A percentile compares a stretch with the other conserved stretches of the same genome.
Conservation (phyloP, 177 flowering plant genomes). For the Vitis hybrid region DNA sequence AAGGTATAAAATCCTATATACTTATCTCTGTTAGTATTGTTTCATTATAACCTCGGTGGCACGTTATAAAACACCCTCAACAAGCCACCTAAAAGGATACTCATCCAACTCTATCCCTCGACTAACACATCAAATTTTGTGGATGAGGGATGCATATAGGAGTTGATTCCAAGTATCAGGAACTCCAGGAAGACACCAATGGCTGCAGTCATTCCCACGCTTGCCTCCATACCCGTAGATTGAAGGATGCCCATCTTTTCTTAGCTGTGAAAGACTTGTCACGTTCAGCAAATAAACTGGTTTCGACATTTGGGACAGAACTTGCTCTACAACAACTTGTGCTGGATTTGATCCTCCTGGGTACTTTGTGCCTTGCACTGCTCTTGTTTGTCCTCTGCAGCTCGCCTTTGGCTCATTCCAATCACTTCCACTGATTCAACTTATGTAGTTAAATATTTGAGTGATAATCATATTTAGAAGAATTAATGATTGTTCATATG, state of each 20-base stretch:
- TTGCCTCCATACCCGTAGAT: slow-evolving; percentile 28
- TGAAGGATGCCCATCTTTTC: slow-evolving; percentile 52
- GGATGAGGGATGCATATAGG: slow-evolving; percentile 26
- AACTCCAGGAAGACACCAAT: slow-evolving; percentile 62
- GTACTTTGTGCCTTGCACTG: slow-evolving; percentile 16
- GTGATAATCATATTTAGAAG: too few species aligned
- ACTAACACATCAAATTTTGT: background rate
- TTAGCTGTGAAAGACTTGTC: slow-evolving; percentile 37
- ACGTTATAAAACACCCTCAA: too few species aligned
- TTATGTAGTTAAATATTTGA: too few species aligned
- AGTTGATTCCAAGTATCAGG: slow-evolving; percentile 58
- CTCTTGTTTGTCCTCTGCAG: slow-evolving; percentile 30
- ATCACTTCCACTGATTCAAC: slow-evolving; percentile 25
- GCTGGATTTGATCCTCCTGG: slow-evolving; percentile 35
- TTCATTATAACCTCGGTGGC: too few species aligned
- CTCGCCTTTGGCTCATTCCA: slow-evolving; percentile 22
- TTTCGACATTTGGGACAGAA: slow-evolving; percentile 22
- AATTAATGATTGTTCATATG: too few species aligned
- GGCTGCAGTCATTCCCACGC: slow-evolving; percentile 36
- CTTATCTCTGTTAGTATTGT: too few species aligned
- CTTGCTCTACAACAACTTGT: slow-evolving; percentile 24
- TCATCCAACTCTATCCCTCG: too few species aligned
- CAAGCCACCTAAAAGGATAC: too few species aligned
- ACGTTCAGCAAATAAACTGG: slow-evolving; percentile 35
- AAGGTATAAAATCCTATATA: too few species aligned